Evolutionary conservation across 2,329 filamentous ascomycete genomes (phyloP).

Genomic region (Falciphora oryzae): DNA sequence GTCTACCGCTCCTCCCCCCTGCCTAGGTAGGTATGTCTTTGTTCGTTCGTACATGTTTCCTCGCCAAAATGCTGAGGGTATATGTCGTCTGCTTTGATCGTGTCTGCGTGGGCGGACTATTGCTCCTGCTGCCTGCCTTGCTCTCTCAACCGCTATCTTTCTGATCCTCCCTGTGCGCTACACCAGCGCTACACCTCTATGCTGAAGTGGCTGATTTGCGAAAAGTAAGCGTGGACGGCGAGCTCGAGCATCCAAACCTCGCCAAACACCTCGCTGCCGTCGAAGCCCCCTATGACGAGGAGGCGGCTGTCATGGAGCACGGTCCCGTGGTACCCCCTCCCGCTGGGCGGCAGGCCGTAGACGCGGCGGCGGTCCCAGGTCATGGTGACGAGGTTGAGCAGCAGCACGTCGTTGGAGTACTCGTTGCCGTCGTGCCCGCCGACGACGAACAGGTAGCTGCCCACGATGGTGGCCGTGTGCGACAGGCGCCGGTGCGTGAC

Average conservation of each 20-base stretch:
- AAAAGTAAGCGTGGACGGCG: slow-evolving; percentile 66
- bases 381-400: slow-evolving; percentile 67
- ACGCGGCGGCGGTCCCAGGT: slow-evolving; percentile 64
- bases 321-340: slow-evolving; percentile 61
- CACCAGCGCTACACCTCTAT: slow-evolving; percentile 50
- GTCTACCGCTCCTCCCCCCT: not conserved
- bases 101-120: too few species aligned
- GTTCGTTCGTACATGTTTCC: not conserved
- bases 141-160: not conserved
- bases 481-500: slow-evolving; percentile 59
- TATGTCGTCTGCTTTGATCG: too few species aligned
- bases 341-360: slow-evolving; percentile 57
- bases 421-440: slow-evolving; percentile 66
- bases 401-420: slow-evolving; percentile 62
- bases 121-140: too few species aligned
- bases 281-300: slow-evolving; percentile 61
- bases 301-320: slow-evolving; percentile 61
- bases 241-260: slow-evolving; percentile 64
- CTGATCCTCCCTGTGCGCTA: not conserved
- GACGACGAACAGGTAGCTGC: slow-evolving; percentile 64
- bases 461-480: slow-evolving; percentile 64
- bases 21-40: not conserved
- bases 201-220: slow-evolving; percentile 66
- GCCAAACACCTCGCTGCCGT: slow-evolving; percentile 61
- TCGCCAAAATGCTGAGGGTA: not conserved